Percentiles rank a stretch among this genome's conserved stretches.
Conservation (phyloP, 345 rosid genomes). For the Syzygium grande region DNA sequence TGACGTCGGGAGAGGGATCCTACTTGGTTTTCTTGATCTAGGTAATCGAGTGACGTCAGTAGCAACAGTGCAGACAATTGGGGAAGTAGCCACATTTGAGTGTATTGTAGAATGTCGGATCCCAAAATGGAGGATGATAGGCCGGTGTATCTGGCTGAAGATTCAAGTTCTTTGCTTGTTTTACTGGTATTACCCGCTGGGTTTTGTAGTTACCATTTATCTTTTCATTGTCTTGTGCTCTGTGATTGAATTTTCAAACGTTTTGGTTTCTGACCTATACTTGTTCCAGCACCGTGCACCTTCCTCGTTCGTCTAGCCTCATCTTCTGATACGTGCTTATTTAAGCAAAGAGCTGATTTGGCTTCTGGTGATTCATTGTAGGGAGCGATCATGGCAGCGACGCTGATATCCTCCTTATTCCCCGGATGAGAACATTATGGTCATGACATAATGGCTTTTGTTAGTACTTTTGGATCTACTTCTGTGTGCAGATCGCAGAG, state of each 20-base stretch:
- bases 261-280: background rate
- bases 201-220: background rate
- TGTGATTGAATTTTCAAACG: background rate
- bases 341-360: background rate
- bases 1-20: background rate
- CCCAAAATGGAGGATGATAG: background rate
- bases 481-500: background rate
- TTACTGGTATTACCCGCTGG: background rate
- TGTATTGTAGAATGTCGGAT: background rate
- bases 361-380: background rate
- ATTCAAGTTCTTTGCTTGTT: background rate
- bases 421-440: background rate
- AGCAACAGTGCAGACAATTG: background rate
- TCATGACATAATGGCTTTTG: background rate
- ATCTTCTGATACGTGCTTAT: background rate
- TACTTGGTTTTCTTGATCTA: background rate
- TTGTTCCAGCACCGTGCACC: background rate
- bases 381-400: background rate
- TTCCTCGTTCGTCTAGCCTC: background rate
- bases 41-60: no score
- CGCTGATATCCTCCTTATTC: background rate
- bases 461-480: background rate
- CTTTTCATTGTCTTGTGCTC: background rate
- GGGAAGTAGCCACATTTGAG: background rate
- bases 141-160: background rate